Evolutionary conservation across 805 yeast species (phyloP), one percentile per base, ranked within the genome.

Genomic region (Wickerhamiella occidentalis): DNA sequence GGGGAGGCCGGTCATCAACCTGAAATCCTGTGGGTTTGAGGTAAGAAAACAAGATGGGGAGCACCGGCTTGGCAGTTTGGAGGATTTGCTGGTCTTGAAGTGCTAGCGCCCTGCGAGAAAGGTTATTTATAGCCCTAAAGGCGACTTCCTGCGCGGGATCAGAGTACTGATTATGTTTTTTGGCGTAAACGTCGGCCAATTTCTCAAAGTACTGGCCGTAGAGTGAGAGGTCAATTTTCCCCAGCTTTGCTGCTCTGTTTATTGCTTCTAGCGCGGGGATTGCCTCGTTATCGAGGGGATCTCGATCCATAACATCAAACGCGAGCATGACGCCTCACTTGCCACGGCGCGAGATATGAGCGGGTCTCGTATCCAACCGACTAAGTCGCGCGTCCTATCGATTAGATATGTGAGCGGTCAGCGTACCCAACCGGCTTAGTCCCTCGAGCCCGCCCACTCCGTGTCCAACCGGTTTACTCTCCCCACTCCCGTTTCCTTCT

Each of bases 81-180:
- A 29, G 3, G 21, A 70, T 58, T 15, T 60, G 58, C 12, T 58
- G 51, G n/a, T 62, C 60, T 35, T 68, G 63, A 48, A 61, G 77
- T 55, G 66, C 64, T 21, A 70, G 66, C 6, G 70, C 64, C 8
- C 77, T 61, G 51, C 71, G 71, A 21, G 70, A 63, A 13, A 74
- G 55, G 55, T 73, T 72, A 52, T 75, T 71, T 17, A 72, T 55
- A 25, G 75, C 59, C 1, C 75, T 67, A 51, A 73, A 71, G 0
- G 73, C 61, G 13, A 63, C 51, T 1, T 57, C 43, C 12, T 52
- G 54, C n/a, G 57, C 51, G 7, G 52, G 49, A 3, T 45, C 49
- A 45, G 33, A 19, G 17, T 52, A 8, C 13, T 36, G 17, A 30
- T 26, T 29, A n/a, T 12, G 15, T 23, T 23, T 33, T 35, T 37